Base-by-base conservation (phyloP, 139 green algal species). In the Micractinium sp. region DNA sequence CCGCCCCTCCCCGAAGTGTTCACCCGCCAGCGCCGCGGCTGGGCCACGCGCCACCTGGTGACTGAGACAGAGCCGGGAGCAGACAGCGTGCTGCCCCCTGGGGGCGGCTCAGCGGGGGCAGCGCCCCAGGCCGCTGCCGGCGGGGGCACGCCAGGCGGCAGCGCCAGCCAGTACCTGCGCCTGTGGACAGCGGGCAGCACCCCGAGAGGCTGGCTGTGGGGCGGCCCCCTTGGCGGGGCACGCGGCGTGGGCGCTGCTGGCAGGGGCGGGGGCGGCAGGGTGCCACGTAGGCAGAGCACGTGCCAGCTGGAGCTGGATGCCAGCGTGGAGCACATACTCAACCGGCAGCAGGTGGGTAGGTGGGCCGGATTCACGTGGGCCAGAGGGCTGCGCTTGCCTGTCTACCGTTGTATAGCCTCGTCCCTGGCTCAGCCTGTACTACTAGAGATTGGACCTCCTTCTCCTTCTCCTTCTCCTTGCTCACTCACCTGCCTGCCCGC, bases 261-360 rank as follows among this genome's bases (percentile, higher is more conserved):
- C 80, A 61, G 61, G 22, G 74, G 75, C 53, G 39, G 74, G 25
- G 36, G 38, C 3, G 25, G 9, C 16, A 69, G 61, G 78, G 27
- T 61, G 19, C 95, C 95, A 2, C 39, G 61, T 1, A 88, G 92
- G 22, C 96, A 97, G 63, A 98, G 91, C 87, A 92, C 41, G 0
- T 98, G 97, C 85, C 90, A 97, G 71, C 88, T 99, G 69, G 97
- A 99, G 93, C 91, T 91, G 33, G 96, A 98, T 90, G 94, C 91
- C 0, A 81, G 87, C 9, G 93, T 95, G 47, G 92, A 96, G 74
- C 93, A 98, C 92, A 96, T 99, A 31, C 76, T 97, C 38, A 99
- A 99, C 93, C 75, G 92, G 20, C 63, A 82, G 13, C 90, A 97
- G 89, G 91, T 97, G 60, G 79, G 88, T 78, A 3, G 81, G n/a